Conservation (phyloP, 257 asterid species). For the Asclepias syriaca region DNA sequence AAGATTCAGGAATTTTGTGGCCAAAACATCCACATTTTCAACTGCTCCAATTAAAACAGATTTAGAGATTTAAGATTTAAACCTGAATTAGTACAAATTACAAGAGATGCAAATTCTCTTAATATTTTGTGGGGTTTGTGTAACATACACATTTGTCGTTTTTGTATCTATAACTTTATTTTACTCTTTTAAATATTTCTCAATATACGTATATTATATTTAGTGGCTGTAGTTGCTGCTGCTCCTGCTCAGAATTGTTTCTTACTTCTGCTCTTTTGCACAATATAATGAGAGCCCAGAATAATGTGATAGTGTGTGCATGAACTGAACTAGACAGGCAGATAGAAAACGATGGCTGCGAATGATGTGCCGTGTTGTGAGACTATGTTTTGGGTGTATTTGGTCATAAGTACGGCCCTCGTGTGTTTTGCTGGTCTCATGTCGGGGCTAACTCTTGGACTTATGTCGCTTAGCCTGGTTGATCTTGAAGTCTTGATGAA, state of each 20-base stretch:
- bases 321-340: background rate
- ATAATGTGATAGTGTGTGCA: background rate
- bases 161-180: background rate
- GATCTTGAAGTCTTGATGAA: conserved; percentile 76
- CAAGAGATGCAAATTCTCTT: background rate
- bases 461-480: conserved; percentile 86
- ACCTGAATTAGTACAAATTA: too few relatives aligned
- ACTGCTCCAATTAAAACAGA: background rate
- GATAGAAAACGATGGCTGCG: conserved; percentile 55
- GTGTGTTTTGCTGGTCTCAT: conserved; percentile 87
- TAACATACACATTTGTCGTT: background rate
- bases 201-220: too few relatives aligned
- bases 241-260: background rate
- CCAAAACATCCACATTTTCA: background rate
- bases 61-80: too few relatives aligned
- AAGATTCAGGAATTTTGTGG: background rate
- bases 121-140: background rate
- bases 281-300: background rate
- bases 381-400: conserved; percentile 77
- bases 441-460: conserved; percentile 91
- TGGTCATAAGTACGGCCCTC: conserved; percentile 45
- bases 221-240: background rate
- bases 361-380: conserved; percentile 93
- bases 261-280: background rate
- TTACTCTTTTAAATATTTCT: background rate